Evolutionary conservation across 805 yeast genomes (phyloP).

Genomic region (Torulaspora microellipsoides): DNA sequence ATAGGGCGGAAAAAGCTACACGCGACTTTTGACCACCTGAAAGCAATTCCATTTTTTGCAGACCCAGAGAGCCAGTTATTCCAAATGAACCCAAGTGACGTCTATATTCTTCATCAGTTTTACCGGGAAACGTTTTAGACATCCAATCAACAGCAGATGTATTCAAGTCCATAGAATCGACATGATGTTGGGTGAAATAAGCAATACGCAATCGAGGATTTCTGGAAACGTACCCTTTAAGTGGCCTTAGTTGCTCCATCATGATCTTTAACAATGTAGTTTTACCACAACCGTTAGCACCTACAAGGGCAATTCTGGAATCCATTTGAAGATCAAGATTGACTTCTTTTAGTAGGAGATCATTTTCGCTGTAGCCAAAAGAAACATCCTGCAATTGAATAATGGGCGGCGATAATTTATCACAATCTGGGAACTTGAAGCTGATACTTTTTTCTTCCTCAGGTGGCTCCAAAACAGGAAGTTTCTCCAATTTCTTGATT

Average conservation of each 20-base stretch:
- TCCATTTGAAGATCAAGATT: slow-evolving; percentile 90
- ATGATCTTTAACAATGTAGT: slow-evolving; percentile 86
- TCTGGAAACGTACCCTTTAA: slow-evolving; percentile 70
- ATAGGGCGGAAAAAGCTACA: slow-evolving; percentile 95
- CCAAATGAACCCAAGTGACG: slow-evolving; percentile 96
- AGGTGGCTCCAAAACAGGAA: slow-evolving; percentile 90
- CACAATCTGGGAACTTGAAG: slow-evolving; percentile 95
- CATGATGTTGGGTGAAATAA: slow-evolving; percentile 97
- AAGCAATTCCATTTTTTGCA: slow-evolving; percentile 81
- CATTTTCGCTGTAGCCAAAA: slow-evolving; percentile 72
- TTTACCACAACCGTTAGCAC: slow-evolving; percentile 99
- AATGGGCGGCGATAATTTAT: slow-evolving; percentile 87
- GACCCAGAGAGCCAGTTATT: slow-evolving; percentile 88
- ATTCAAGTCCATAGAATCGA: slow-evolving; percentile 89
- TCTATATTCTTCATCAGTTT: slow-evolving; percentile 93
- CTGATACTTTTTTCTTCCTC: slow-evolving; percentile 82
- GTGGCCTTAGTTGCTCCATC: slow-evolving; percentile 71
- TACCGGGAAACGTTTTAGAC: slow-evolving; percentile 85
- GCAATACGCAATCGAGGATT: slow-evolving; percentile 90
- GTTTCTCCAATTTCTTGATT: slow-evolving; percentile 91
- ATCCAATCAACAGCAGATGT: slow-evolving; percentile 92
- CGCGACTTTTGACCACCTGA: slow-evolving; percentile 99
- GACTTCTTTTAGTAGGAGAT: slow-evolving; percentile 65
- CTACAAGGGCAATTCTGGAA: slow-evolving; percentile 92
- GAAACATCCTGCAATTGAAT: slow-evolving; percentile 81